Conservation (phyloP, 2,329 filamentous ascomycete genomes). For the Apiospora phragmitis region DNA sequence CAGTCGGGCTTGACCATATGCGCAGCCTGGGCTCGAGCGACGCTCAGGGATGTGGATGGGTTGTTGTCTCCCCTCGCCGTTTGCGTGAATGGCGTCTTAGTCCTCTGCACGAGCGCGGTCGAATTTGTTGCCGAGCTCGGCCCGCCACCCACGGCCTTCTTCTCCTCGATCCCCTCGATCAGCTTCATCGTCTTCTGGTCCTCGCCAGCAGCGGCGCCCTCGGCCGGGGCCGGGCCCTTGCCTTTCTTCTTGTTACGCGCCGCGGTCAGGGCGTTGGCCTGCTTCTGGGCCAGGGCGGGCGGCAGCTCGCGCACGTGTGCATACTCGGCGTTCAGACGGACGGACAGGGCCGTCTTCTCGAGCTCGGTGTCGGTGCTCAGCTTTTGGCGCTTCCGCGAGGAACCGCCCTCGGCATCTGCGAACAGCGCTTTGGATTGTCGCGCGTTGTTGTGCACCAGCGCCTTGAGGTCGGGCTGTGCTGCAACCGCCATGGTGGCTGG, state of each 20-base stretch:
- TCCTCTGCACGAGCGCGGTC: conserved; percentile 38
- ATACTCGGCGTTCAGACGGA: conserved; percentile 35
- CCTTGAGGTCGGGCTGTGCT: conserved; percentile 25
- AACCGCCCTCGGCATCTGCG: conserved; percentile 21
- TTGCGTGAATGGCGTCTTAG: conserved; percentile 25
- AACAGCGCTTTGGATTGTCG: conserved; percentile 32
- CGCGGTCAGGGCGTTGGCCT: conserved; percentile 31
- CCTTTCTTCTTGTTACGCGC: conserved; percentile 30
- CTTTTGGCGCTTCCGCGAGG: conserved; percentile 29
- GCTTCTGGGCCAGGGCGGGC: conserved; percentile 36
- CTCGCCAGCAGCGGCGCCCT: conserved; percentile 28
- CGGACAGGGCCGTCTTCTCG: conserved; percentile 30
- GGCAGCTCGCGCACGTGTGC: conserved; percentile 29
- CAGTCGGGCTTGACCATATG: conserved; percentile 76
- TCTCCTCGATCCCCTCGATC: conserved; percentile 61
- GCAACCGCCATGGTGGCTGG: conserved; percentile 23
- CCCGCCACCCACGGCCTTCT: conserved; percentile 34
- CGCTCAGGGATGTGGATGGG: conserved; percentile 25
- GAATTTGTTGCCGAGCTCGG: conserved; percentile 22
- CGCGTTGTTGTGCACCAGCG: conserved; percentile 30
- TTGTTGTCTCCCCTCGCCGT: conserved; percentile 20
- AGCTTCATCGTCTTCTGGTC: conserved; percentile 60
- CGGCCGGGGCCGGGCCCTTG: conserved; percentile 17
- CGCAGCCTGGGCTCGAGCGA: conserved; percentile 36
- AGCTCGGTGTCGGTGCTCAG: conserved; percentile 25